Conservation (phyloP, 1,284 basidiomycete species). For the Cystobasidium sp. region DNA sequence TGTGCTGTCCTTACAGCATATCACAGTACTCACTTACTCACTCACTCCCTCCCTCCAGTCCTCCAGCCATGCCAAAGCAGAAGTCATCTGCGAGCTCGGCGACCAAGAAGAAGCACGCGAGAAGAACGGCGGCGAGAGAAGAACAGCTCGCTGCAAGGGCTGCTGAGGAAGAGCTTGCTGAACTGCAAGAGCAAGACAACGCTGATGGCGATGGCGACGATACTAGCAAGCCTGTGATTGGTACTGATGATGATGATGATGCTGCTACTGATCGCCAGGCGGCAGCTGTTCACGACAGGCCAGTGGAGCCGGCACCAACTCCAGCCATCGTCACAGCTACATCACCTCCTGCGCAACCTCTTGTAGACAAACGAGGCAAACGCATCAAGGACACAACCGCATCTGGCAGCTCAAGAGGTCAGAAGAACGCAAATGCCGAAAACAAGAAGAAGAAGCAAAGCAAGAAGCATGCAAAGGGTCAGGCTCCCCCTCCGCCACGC, state of each 20-base stretch:
- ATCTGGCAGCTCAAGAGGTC: slow-evolving; percentile 15
- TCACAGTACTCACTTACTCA: no score
- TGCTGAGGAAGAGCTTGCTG: slow-evolving; percentile 26
- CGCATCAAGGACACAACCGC: slow-evolving; percentile 7
- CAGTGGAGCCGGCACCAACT: no score
- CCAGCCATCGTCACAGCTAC: neutral
- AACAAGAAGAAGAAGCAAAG: slow-evolving; percentile 65
- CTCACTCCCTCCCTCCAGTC: no score
- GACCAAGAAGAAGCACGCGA: slow-evolving; percentile 80
- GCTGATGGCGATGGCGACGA: neutral
- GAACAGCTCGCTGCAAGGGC: slow-evolving; percentile 42
- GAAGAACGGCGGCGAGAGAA: slow-evolving; percentile 60
- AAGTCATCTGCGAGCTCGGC: slow-evolving; percentile 60
- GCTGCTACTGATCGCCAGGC: neutral
- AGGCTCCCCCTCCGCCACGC: slow-evolving; percentile 58
- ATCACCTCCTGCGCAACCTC: neutral
- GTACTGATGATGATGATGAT: neutral
- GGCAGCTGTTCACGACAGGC: no score
- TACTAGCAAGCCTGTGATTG: neutral
- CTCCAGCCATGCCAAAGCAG: slow-evolving; percentile 20
- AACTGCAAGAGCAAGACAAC: neutral
- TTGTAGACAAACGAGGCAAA: slow-evolving; percentile 2
- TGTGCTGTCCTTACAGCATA: no score
- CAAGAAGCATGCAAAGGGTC: slow-evolving; percentile 48
- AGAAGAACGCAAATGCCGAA: slow-evolving; percentile 60